Evolutionary conservation across 768 basidiomycete species (phyloP).

Genomic region (Lentinula lateritia): DNA sequence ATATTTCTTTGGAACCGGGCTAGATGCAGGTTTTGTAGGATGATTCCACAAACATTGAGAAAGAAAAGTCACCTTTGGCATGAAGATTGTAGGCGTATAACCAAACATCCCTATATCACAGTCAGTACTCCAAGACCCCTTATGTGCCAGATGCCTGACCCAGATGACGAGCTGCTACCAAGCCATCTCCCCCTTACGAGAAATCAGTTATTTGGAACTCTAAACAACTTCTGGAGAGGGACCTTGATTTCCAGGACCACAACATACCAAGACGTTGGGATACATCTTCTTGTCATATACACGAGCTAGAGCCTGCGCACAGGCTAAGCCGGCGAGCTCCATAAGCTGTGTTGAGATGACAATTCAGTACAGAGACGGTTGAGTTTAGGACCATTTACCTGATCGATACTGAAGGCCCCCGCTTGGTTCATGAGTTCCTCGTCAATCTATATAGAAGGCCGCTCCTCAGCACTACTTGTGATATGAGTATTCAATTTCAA

Average conservation of each 20-base stretch:
- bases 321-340: constrained; percentile 94
- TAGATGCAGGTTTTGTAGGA: constrained; percentile 20
- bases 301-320: constrained; percentile 82
- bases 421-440: constrained; percentile 83
- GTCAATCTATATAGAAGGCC: constrained; percentile 59
- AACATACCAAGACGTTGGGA: constrained; percentile 84
- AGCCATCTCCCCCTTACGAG: constrained; percentile 74
- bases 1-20: constrained; percentile 92
- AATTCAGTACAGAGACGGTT: background rate
- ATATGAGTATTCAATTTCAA: background rate
- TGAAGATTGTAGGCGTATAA: constrained; percentile 83
- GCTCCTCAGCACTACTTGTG: background rate
- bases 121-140: background rate
- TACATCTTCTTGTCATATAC: constrained; percentile 66
- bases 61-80: constrained; percentile 70
- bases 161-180: constrained; percentile 94
- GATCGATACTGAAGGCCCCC: constrained; percentile 95
- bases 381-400: constrained; percentile 40
- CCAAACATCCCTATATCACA: constrained; percentile 74
- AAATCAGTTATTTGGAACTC: background rate
- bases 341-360: constrained; percentile 58
- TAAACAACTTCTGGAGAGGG: background rate
- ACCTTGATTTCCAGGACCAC: constrained; percentile 94
- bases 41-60: background rate
- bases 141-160: constrained; percentile 35